A percentile compares a stretch with the other conserved stretches of the same genome.
These are phyloP conservation scores for Orobanche coerulescens DNA, from an alignment of 257 asterid genomes.

Conservation along the genomic window DNA sequence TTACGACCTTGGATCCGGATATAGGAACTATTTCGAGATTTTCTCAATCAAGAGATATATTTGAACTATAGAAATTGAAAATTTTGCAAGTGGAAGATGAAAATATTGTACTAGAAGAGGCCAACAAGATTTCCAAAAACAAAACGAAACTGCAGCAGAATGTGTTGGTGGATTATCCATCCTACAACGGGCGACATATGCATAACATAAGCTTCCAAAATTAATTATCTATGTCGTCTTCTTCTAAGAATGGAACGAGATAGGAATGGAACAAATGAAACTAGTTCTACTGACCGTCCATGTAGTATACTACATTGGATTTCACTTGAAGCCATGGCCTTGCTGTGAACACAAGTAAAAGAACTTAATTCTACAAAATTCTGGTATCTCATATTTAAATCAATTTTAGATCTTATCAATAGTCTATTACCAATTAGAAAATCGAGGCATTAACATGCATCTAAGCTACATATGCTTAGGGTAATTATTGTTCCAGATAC, in stretches of 20 bases:
- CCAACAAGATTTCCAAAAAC: conserved; percentile 63
- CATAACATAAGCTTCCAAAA: conserved; percentile 10
- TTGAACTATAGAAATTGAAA: no score
- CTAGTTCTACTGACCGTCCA: conserved; percentile 47
- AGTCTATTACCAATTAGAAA: no score
- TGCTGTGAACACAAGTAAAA: conserved; percentile 29
- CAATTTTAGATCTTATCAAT: no score
- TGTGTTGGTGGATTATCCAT: conserved; percentile 72
- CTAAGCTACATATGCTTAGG: no score
- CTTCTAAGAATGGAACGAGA: not conserved
- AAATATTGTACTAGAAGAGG: conserved; percentile 48
- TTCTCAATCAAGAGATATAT: no score
- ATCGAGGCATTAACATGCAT: not conserved
- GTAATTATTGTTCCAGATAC: no score
- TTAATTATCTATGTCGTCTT: not conserved
- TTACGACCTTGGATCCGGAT: no score
- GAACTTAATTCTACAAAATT: not conserved
- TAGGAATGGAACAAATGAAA: not conserved
- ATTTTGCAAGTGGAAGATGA: not conserved
- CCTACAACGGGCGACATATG: conserved; percentile 93
- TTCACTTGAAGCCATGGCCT: conserved; percentile 79
- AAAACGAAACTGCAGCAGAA: conserved; percentile 79
- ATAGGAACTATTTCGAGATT: no score
- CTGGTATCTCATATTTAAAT: no score
- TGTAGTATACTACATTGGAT: conserved; percentile 70